phyloP scores from a whole-genome alignment of 441 rosid species.

The Eugenia klotzschiana region DNA sequence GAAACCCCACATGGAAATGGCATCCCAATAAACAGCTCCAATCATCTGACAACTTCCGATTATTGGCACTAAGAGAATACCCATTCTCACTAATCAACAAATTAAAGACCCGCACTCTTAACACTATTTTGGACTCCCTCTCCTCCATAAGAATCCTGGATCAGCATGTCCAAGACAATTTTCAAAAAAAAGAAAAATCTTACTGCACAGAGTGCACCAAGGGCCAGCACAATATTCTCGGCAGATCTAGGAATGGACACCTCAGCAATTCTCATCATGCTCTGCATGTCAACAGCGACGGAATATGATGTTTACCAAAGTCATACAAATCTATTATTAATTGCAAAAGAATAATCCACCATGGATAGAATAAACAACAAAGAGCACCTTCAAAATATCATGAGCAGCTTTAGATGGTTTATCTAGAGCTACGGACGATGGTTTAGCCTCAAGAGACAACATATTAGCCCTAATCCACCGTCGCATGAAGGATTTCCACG shows the following conservation, averaged over 20 bases:
- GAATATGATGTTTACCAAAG: background rate
- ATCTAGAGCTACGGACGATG: conserved; percentile 25
- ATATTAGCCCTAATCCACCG: conserved; percentile 67
- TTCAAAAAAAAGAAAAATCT: background rate
- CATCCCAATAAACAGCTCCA: background rate
- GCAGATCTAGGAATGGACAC: conserved; percentile 76
- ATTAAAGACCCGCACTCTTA: background rate
- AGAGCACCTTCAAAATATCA: conserved; percentile 67
- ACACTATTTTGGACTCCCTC: background rate
- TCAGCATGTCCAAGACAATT: background rate
- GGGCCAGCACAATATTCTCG: conserved; percentile 69
- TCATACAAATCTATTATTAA: background rate
- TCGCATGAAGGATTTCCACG: conserved; percentile 76
- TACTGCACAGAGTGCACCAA: conserved; percentile 80
- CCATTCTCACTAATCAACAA: background rate
- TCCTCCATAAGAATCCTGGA: background rate
- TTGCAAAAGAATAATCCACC: background rate
- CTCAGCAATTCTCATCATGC: conserved; percentile 50
- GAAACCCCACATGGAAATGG: background rate
- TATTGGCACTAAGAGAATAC: background rate
- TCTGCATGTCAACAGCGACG: conserved; percentile 26
- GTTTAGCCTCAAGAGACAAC: conserved; percentile 32
- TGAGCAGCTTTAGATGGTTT: conserved; percentile 69
- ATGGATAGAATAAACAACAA: background rate
- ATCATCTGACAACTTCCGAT: background rate